phyloP scores from a whole-genome alignment of 495 filamentous ascomycete species.

The Podospora didyma region DNA sequence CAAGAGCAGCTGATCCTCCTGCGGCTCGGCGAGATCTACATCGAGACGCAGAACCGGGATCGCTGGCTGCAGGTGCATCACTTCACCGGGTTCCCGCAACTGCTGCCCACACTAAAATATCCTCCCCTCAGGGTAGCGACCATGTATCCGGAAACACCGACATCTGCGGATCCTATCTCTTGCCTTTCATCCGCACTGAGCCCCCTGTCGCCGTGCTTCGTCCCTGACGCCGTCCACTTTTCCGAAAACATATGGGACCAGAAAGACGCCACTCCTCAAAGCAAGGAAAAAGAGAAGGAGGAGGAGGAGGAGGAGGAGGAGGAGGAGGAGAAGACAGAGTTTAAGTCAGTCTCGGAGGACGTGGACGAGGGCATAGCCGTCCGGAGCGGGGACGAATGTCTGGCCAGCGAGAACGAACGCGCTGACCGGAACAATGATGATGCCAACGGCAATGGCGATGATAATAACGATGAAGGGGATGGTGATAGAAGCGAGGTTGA shows the following conservation, averaged over 20 bases:
- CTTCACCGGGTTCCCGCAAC: slow-evolving; percentile 2
- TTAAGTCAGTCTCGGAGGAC: not conserved
- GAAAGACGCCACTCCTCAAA: not conserved
- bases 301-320: no score
- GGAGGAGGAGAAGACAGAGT: not conserved
- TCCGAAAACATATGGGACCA: slow-evolving; percentile 12
- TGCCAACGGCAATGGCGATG: slow-evolving; percentile 1
- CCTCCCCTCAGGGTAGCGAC: not conserved
- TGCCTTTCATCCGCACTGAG: slow-evolving; percentile 4
- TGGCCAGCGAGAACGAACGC: no score
- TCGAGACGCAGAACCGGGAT: slow-evolving; percentile 38
- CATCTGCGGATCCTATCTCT: not conserved
- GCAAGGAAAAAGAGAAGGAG: not conserved
- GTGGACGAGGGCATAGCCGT: not conserved
- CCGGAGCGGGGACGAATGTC: no score
- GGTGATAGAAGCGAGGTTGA: not conserved
- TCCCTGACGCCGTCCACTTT: slow-evolving; percentile 8
- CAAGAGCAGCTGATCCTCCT: slow-evolving; percentile 38
- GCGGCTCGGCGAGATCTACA: slow-evolving; percentile 39
- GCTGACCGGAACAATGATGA: not conserved
- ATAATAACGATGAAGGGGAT: not conserved
- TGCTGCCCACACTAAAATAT: not conserved
- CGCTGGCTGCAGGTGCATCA: slow-evolving; percentile 31
- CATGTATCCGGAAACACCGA: not conserved
- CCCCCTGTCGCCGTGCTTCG: slow-evolving; percentile 11